Evolutionary conservation across 2,329 filamentous ascomycete genomes (phyloP).

Genomic region (Trichophyton benhamiae): DNA sequence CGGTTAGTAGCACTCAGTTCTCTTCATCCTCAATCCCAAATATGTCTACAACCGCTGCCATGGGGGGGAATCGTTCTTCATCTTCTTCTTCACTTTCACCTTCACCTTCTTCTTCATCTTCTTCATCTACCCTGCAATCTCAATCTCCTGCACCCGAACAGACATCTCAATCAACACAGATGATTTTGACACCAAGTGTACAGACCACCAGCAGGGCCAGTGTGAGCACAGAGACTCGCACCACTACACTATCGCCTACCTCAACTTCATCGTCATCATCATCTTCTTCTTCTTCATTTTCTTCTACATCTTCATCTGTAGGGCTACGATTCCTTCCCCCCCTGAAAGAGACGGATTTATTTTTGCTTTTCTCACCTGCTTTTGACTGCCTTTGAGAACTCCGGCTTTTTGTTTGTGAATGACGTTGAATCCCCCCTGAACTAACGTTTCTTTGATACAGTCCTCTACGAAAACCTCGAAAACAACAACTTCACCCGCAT

Average conservation of each 20-base stretch:
- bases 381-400: not conserved
- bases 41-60: not conserved
- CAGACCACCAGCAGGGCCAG: constrained; percentile 1
- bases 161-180: constrained; percentile 1
- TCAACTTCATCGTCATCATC: not conserved
- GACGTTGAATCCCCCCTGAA: not conserved
- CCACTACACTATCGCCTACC: constrained; percentile 7
- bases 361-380: not conserved
- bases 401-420: not conserved
- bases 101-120: not conserved
- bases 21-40: constrained; percentile 1
- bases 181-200: constrained; percentile 7
- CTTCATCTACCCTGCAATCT: not conserved
- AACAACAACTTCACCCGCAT: constrained; percentile 5
- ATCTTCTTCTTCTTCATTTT: not conserved
- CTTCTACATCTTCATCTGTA: constrained; percentile 2
- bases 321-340: not conserved
- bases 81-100: not conserved
- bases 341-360: not conserved
- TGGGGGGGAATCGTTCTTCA: no score
- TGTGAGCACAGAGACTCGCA: constrained; percentile 5
- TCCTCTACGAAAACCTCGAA: constrained; percentile 11
- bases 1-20: constrained; percentile 12
- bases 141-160: not conserved
- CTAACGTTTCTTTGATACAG: constrained; percentile 3